Evolutionary conservation across 2,329 filamentous ascomycete genomes (phyloP).

Genomic region (Ophiostoma fasciatum): DNA sequence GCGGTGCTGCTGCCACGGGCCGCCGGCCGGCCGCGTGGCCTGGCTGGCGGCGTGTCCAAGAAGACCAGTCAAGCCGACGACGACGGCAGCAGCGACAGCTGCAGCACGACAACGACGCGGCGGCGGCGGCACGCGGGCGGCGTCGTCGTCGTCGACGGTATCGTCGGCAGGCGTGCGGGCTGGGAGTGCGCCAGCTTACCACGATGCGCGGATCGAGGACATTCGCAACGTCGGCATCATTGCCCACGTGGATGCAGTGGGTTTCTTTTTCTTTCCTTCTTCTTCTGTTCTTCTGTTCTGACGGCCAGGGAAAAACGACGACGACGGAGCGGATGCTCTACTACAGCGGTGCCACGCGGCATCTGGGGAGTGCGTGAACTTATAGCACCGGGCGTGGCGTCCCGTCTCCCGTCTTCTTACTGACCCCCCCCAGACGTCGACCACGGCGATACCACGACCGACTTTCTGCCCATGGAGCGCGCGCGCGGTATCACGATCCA

Average conservation of each 20-base stretch:
- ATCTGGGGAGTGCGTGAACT: slow-evolving; percentile 56
- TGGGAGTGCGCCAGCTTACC: no score
- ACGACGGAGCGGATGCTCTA: slow-evolving; percentile 99
- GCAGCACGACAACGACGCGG: no score
- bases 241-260: slow-evolving; percentile 83
- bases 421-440: slow-evolving; percentile 63
- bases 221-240: slow-evolving; percentile 97
- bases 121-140: slow-evolving; percentile 1
- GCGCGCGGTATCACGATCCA: slow-evolving; percentile 94
- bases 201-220: slow-evolving; percentile 33
- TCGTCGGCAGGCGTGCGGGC: no score
- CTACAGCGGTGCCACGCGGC: slow-evolving; percentile 77
- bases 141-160: no score
- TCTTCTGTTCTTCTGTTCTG: no score
- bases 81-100: no score
- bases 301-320: slow-evolving; percentile 93
- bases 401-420: no score
- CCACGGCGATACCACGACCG: slow-evolving; percentile 90
- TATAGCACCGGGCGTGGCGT: no score
- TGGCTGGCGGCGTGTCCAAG: no score
- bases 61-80: no score
- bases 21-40: no score
- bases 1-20: no score
- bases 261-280: slow-evolving; percentile 7
- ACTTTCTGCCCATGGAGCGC: slow-evolving; percentile 87